A percentile compares a stretch with the other conserved stretches of the same genome.
Conservation (phyloP, 257 asterid species). For the Petunia secreta region DNA sequence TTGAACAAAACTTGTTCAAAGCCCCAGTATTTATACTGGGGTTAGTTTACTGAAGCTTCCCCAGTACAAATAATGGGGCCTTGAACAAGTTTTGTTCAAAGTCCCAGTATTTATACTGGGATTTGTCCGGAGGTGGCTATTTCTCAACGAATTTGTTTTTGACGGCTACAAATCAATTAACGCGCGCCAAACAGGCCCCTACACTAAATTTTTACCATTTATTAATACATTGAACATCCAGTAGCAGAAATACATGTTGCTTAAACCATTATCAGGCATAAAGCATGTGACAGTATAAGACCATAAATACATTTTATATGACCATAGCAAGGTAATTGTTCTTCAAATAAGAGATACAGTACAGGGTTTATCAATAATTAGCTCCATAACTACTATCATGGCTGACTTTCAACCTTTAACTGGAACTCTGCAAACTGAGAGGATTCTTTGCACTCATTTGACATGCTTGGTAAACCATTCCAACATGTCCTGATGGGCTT, state of each 20-base stretch:
- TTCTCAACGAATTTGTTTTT: no score
- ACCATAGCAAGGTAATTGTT: not conserved
- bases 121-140: no score
- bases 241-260: not conserved
- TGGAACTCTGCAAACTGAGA: not conserved
- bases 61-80: no score
- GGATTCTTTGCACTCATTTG: slow-evolving; percentile 1
- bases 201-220: no score
- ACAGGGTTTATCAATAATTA: not conserved
- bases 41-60: no score
- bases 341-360: not conserved
- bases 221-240: not conserved
- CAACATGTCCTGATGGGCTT: slow-evolving; percentile 29
- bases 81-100: no score
- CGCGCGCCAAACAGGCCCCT: no score
- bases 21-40: no score
- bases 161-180: no score
- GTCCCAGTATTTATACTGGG: no score
- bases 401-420: not conserved
- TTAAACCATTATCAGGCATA: not conserved
- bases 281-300: not conserved
- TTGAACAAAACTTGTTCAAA: no score
- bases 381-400: slow-evolving; percentile 3
- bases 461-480: slow-evolving; percentile 27
- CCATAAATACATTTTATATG: not conserved